Conservation (phyloP, 176 grass and related monocot genomes). For the Olyra latifolia region DNA sequence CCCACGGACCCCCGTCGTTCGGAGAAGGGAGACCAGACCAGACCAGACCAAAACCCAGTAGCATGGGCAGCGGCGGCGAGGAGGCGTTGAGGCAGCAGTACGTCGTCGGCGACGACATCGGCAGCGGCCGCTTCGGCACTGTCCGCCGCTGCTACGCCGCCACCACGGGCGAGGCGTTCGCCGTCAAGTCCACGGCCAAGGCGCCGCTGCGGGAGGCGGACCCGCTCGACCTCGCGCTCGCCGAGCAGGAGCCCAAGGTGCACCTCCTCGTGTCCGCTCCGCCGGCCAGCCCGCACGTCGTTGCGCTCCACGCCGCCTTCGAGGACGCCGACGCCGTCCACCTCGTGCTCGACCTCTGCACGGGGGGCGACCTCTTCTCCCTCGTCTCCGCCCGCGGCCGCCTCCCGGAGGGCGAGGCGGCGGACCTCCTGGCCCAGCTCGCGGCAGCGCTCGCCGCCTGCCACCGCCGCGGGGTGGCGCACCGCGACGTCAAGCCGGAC, state of each 20-base stretch:
- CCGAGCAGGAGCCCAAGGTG: slow-evolving; percentile 64
- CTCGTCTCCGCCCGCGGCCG: slow-evolving; percentile 40
- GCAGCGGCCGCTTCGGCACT: slow-evolving; percentile 62
- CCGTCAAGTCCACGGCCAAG: slow-evolving; percentile 62
- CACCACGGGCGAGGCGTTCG: slow-evolving; percentile 48
- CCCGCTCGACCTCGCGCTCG: slow-evolving; percentile 62
- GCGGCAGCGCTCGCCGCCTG: slow-evolving; percentile 42
- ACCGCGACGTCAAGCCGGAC: slow-evolving; percentile 90
- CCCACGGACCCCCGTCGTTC: background rate
- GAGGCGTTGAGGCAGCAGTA: slow-evolving; percentile 47
- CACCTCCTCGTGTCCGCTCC: slow-evolving; percentile 56
- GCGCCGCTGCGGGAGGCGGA: slow-evolving; percentile 52
- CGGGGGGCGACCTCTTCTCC: slow-evolving; percentile 52
- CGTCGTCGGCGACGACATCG: slow-evolving; percentile 72
- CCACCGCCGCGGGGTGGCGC: slow-evolving; percentile 76
- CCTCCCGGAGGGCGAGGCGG: slow-evolving; percentile 69
- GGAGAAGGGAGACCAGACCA: background rate
- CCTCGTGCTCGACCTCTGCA: slow-evolving; percentile 72
- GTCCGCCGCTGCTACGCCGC: slow-evolving; percentile 62
- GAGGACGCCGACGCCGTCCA: slow-evolving; percentile 62
- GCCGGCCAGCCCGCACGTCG: slow-evolving; percentile 40
- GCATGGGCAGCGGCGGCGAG: slow-evolving; percentile 32
- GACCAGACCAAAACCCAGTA: background rate
- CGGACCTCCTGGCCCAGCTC: slow-evolving; percentile 29
- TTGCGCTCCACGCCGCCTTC: slow-evolving; percentile 55